Conservation (phyloP, 2,329 filamentous ascomycete genomes). For the Sclerotinia nivalis region DNA sequence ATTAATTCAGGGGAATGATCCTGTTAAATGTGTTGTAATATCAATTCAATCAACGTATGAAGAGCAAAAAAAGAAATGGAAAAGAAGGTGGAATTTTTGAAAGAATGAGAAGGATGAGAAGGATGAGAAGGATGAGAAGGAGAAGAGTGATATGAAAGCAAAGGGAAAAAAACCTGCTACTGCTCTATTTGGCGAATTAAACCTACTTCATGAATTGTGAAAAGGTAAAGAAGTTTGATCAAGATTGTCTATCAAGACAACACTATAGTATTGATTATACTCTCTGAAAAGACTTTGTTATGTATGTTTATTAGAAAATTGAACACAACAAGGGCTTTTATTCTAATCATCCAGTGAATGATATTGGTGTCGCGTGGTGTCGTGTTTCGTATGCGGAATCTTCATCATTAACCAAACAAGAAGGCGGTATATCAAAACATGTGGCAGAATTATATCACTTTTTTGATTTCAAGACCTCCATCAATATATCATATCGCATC, state of each 20-base stretch:
- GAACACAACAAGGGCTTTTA: neutral
- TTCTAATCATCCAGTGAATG: neutral
- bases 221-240: neutral
- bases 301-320: neutral
- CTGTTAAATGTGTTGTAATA: neutral
- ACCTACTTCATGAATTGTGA: conserved; percentile 3
- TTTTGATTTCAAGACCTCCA: neutral
- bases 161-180: conserved; percentile 1
- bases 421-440: neutral
- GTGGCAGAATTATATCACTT: conserved; percentile 15
- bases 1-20: neutral
- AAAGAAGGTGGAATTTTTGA: conserved; percentile 7
- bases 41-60: neutral
- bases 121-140: conserved; percentile 2
- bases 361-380: conserved; percentile 8
- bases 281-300: neutral
- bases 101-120: conserved; percentile 5
- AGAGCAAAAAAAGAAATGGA: neutral
- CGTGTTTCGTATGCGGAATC: conserved; percentile 11
- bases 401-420: neutral
- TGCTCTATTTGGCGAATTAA: conserved; percentile 1
- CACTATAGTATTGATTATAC: neutral
- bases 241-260: neutral
- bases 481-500: neutral
- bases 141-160: conserved; percentile 10